phyloP scores from a whole-genome alignment of 2,329 filamentous ascomycete species.

The Hypoxylon sp. region DNA sequence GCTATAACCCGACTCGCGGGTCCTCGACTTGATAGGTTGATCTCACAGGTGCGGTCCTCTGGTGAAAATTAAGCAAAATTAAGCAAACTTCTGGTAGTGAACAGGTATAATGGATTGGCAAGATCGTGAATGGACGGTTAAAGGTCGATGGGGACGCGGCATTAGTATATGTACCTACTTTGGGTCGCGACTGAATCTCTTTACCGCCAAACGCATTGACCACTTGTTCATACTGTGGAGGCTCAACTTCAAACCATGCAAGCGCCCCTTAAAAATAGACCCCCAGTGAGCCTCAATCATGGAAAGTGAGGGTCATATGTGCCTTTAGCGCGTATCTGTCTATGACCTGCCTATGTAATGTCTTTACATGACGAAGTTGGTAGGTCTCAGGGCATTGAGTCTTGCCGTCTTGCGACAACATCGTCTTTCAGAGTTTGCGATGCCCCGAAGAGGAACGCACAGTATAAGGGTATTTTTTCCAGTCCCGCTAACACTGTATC shows the following conservation, averaged over 20 bases:
- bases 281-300: not conserved
- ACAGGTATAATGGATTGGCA: conserved; percentile 6
- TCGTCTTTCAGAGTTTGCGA: not conserved
- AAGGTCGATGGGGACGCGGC: not conserved
- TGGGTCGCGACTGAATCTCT: conserved; percentile 16
- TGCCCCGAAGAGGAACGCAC: not conserved
- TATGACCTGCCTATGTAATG: not conserved
- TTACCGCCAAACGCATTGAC: conserved; percentile 41
- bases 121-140: conserved; percentile 5
- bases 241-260: conserved; percentile 14
- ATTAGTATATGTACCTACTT: conserved; percentile 7
- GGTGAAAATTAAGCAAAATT: not conserved
- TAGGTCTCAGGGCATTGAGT: not conserved
- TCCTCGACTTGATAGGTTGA: not conserved
- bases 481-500: conserved; percentile 10
- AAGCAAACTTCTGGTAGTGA: not conserved
- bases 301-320: not conserved
- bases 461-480: not conserved
- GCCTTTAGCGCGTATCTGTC: not conserved
- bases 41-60: not conserved
- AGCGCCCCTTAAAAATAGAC: not conserved
- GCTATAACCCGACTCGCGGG: not conserved
- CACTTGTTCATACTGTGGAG: conserved; percentile 23
- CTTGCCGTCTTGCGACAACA: not conserved
- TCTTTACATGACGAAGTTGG: not conserved